Conservation (phyloP, 768 basidiomycete genomes). For the Cyathus striatus region DNA sequence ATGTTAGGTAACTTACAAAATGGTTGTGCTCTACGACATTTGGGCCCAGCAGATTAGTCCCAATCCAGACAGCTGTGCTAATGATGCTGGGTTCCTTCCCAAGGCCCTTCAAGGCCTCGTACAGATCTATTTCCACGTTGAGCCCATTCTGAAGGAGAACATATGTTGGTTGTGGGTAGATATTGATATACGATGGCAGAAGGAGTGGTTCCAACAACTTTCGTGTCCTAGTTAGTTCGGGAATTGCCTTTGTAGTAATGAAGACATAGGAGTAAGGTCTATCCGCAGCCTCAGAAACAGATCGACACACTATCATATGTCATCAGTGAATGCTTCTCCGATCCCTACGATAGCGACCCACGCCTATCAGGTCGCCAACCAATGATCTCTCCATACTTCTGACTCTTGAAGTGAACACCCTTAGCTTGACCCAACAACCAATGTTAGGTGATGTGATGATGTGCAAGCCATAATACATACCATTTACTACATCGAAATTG, state of each 20-base stretch:
- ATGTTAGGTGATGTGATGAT: not conserved
- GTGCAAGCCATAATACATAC: slow-evolving; percentile 19
- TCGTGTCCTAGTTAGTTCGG: slow-evolving; percentile 57
- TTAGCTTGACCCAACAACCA: slow-evolving; percentile 26
- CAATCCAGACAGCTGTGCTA: slow-evolving; percentile 50
- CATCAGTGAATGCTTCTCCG: too few species aligned
- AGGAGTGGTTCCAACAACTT: slow-evolving; percentile 53
- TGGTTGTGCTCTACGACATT: slow-evolving; percentile 47
- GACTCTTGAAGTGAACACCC: slow-evolving; percentile 53
- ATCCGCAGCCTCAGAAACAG: slow-evolving; percentile 57
- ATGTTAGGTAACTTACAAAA: slow-evolving; percentile 34
- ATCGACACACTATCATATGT: slow-evolving; percentile 56
- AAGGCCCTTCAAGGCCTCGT: slow-evolving; percentile 41
- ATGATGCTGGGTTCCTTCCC: slow-evolving; percentile 45
- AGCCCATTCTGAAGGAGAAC: slow-evolving; percentile 71
- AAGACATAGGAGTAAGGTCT: slow-evolving; percentile 60
- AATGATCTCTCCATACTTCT: slow-evolving; percentile 51
- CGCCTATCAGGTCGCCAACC: slow-evolving; percentile 64
- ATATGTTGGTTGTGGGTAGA: slow-evolving; percentile 49
- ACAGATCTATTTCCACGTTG: slow-evolving; percentile 63
- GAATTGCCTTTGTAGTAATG: slow-evolving; percentile 66
- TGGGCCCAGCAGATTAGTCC: slow-evolving; percentile 38
- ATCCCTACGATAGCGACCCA: too few species aligned
- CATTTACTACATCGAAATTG: slow-evolving; percentile 53
- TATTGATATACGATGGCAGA: slow-evolving; percentile 37